Evolutionary conservation across 306 rosid species (phyloP), one percentile per base, ranked within the genome.

Genomic region (Spatholobus suberectus): DNA sequence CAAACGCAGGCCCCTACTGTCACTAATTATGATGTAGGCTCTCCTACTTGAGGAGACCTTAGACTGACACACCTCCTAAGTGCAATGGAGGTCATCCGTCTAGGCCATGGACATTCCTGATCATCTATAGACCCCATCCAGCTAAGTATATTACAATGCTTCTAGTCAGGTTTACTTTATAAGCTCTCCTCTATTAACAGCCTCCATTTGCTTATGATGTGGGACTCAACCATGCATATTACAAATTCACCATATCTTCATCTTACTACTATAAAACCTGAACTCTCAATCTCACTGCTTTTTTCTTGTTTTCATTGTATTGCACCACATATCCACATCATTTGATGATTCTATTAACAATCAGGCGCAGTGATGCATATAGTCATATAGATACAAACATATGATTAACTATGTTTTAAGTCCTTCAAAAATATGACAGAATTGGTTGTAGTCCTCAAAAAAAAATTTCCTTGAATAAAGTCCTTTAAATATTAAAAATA

Each of bases 21-120:
- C 83, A 88, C 89, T 90, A 90, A 89, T 93, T 83, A 90, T 83
- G 93, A 90, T 91, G 88, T 90, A 81, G 89, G 91, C 82, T 85
- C 97, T 63, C 70, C 89, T 77, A n/a, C 86, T 6, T 5, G 89
- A 78, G 85, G 80, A 89, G 94, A 92, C 91, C 93, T 81, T 90
- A 87, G 83, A 75, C 78, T 2, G 21, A 85, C 76, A 87, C 90
- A 86, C 90, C 81, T 85, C 85, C 91, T 0, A 0, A 5, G 93
- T 91, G 91, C 92, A 91, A 86, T 89, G 87, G 82, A 89, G 52
- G 88, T 55, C 81, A 74, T 87, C 37, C 10, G 9, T 71, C 85
- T 72, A 88, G 88, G 88, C 88, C 89, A 90, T 89, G 82, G 69
- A 82, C 84, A 88, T 90, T 59, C 4, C 0, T 78, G 94, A 89